Evolutionary conservation across 2,329 filamentous ascomycete genomes (phyloP), one percentile per base, ranked within the genome.

Genomic region (Fusarium subtropicale): DNA sequence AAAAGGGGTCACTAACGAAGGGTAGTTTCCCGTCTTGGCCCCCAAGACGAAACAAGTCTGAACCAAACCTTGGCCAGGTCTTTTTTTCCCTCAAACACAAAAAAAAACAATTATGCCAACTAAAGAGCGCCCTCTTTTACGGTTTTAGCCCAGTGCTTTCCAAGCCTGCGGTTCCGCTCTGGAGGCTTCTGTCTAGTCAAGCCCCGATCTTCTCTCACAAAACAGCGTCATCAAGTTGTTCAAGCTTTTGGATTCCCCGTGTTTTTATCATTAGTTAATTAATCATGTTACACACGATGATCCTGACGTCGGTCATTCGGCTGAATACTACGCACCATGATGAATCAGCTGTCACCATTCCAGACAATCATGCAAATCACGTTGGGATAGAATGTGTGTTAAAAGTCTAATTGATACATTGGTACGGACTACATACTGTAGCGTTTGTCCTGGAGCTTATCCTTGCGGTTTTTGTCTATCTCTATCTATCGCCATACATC

Each of bases 171-270:
- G 68, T 69, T 71, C 65, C 71, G 68, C 71, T 56, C 54, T 39
- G n/a, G 36, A 44, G 33, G 22, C 59, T 38, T 69, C 33, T 47
- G 22, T 68, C 51, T 56, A 33, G 34, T 45, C 41, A 42, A 45
- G 28, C 38, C 47, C 30, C 48, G 24, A 68, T 66, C 31, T 34
- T 58, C 48, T 60, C 42, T 48, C 60, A 54, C 24, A 34, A 66
- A 51, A 72, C 66, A 72, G 69, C 70, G 69, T 69, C 69, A 71
- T 71, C 44, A 22, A 22, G 52, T 60, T 44, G 38, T 61, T 69
- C 47, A 56, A 56, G 34, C 34, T 47, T 47, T 42, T 42, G 11
- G 18, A 39, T 54, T 60, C 47, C 46, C 39, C 46, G 30, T 48
- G 24, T 51, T 52, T 47, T 47, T 47, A 42, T n/a, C 58, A 48